phyloP scores from a whole-genome alignment of 192 early-diverging fungal genomes.

The Umbelopsis sp. region DNA sequence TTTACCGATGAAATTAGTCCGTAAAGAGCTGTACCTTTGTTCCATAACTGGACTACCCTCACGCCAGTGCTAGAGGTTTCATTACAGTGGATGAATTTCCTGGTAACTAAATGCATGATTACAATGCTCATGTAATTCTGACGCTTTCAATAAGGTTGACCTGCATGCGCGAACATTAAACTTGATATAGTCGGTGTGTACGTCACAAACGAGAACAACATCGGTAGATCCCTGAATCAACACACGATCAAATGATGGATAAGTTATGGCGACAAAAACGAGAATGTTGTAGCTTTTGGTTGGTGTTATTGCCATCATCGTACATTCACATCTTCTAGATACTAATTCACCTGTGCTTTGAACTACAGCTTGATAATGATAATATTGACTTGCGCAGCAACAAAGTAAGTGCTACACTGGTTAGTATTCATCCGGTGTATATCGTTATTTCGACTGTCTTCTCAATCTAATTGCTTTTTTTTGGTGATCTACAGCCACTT shows the following conservation, averaged over 20 bases:
- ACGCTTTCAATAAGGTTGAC: conserved; percentile 50
- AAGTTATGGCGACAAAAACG: conserved; percentile 46
- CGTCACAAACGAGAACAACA: conserved; percentile 52
- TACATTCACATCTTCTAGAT: background rate
- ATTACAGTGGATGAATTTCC: conserved; percentile 67
- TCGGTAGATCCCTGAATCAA: conserved; percentile 46
- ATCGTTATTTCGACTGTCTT: background rate
- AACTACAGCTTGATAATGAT: background rate
- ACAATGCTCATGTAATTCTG: background rate
- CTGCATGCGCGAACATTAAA: conserved; percentile 50
- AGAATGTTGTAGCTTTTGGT: conserved; percentile 59
- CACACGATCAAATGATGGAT: conserved; percentile 50
- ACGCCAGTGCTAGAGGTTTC: conserved; percentile 86
- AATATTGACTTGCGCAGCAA: conserved; percentile 8
- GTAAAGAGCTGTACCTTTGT: conserved; percentile 80
- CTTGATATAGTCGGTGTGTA: conserved; percentile 66
- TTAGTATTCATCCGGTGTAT: background rate
- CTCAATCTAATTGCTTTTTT: background rate
- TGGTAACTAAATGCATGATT: background rate
- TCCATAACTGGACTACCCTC: conserved; percentile 80
- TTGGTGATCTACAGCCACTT: conserved; percentile 44
- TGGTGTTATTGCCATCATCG: conserved; percentile 18
- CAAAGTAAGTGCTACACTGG: conserved; percentile 31
- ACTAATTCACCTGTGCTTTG: background rate
- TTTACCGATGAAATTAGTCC: too few relatives aligned